Conservation (phyloP, 2,329 filamentous ascomycete genomes). For the Chaetomium globosum region DNA sequence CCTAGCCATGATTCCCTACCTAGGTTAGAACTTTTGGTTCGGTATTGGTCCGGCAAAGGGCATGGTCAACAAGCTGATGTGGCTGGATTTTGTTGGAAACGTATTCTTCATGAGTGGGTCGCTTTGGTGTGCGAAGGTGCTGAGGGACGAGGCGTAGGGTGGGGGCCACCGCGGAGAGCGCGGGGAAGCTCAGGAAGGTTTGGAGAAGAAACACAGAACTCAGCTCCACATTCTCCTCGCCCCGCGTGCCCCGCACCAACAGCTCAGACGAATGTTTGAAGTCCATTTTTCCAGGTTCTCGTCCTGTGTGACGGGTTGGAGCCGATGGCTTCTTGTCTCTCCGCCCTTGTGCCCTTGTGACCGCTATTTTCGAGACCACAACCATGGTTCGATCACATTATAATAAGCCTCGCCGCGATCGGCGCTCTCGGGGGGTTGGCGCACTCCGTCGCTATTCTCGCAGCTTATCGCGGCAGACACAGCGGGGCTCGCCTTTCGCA, state of each 20-base stretch:
- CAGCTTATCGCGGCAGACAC: conserved; percentile 30
- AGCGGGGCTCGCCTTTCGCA: conserved; percentile 23
- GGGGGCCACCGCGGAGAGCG: conserved; percentile 4
- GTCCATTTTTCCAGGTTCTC: conserved; percentile 1
- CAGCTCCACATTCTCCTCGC: not conserved
- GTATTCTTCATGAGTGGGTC: conserved; percentile 30
- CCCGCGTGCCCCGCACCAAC: conserved; percentile 7
- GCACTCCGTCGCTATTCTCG: conserved; percentile 17
- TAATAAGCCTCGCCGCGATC: conserved; percentile 9
- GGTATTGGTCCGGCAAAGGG: conserved; percentile 29
- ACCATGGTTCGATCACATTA: not conserved
- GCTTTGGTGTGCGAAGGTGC: conserved; percentile 30
- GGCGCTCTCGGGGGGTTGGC: not conserved
- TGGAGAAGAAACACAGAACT: not conserved
- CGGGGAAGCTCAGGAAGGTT: not conserved
- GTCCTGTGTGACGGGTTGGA: conserved; percentile 10
- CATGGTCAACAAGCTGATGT: conserved; percentile 29
- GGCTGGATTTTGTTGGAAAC: conserved; percentile 33
- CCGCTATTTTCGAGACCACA: conserved; percentile 16
- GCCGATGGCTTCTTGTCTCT: not conserved
- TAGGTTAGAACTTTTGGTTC: conserved; percentile 32
- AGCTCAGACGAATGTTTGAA: conserved; percentile 1
- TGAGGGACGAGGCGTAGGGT: conserved; percentile 22
- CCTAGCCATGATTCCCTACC: conserved; percentile 33
- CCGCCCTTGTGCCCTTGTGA: conserved; percentile 10